A percentile compares a stretch with the other conserved stretches of the same genome.
phyloP scores from a whole-genome alignment of 108 stramenopile species.

The Nitzschia sp. region DNA sequence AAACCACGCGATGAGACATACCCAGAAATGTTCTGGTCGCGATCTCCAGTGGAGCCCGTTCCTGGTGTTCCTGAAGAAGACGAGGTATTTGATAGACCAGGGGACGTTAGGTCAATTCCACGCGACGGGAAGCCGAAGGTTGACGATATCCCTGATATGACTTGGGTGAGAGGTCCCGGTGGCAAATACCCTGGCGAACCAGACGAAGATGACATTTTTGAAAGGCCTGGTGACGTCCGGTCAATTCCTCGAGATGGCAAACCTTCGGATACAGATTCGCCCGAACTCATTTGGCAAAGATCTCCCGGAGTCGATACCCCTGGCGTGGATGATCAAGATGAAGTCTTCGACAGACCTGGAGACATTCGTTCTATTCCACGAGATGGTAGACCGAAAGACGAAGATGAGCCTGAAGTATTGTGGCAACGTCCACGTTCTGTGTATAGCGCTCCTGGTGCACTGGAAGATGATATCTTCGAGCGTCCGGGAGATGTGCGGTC shows the following conservation, averaged over 20 bases:
- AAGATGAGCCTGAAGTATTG: not conserved
- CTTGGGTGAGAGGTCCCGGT: conserved; percentile 18
- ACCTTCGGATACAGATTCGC: conserved; percentile 7
- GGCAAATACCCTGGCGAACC: conserved; percentile 6
- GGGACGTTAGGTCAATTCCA: conserved; percentile 30
- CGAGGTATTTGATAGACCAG: conserved; percentile 25
- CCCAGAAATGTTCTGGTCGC: conserved; percentile 24
- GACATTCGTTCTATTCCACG: conserved; percentile 26
- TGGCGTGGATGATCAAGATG: conserved; percentile 1
- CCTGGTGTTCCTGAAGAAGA: conserved; percentile 21
- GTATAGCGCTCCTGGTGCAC: conserved; percentile 6
- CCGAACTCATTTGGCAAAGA: conserved; percentile 8
- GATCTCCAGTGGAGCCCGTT: not conserved
- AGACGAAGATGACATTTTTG: conserved; percentile 17
- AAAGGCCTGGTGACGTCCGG: conserved; percentile 25
- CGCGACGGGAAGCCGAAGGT: conserved; percentile 32
- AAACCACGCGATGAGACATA: conserved; percentile 18
- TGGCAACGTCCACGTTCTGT: conserved; percentile 15
- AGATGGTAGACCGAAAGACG: conserved; percentile 20
- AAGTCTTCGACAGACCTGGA: conserved; percentile 21
- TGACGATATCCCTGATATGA: conserved; percentile 17
- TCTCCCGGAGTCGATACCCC: not conserved
- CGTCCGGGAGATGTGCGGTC: conserved; percentile 30
- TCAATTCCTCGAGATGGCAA: conserved; percentile 29
- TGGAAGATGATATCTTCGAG: conserved; percentile 21